A percentile compares a stretch with the other conserved stretches of the same genome.
phyloP scores from a whole-genome alignment of 2,329 filamentous ascomycete genomes.

The Penicillium sp. region DNA sequence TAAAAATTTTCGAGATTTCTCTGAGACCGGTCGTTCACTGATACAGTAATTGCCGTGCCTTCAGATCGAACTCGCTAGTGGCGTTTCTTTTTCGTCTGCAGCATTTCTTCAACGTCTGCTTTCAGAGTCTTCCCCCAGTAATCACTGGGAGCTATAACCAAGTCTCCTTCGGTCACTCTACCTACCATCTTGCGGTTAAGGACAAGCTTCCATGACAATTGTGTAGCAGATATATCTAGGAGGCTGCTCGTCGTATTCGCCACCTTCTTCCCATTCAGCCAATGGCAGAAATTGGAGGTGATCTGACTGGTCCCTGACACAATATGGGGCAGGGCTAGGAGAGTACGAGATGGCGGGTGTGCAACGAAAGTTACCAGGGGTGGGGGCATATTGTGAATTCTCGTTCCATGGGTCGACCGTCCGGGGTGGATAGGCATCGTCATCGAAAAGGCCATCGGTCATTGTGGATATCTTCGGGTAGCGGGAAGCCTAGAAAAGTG shows the following conservation, averaged over 20 bases:
- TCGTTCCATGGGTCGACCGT: conserved; percentile 17
- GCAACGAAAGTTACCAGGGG: conserved; percentile 19
- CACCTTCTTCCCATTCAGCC: conserved; percentile 23
- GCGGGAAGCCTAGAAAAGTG: too few relatives aligned
- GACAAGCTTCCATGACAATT: too few relatives aligned
- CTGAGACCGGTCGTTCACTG: conserved; percentile 5
- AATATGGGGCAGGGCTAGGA: conserved; percentile 21
- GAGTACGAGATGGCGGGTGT: conserved; percentile 17
- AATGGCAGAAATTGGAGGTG: conserved; percentile 8
- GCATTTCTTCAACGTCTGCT: conserved; percentile 23
- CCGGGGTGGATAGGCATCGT: conserved; percentile 17
- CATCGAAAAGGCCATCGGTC: conserved; percentile 9
- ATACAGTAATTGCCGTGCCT: conserved; percentile 22
- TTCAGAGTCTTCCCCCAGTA: conserved; percentile 30
- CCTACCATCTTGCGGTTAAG: conserved; percentile 8
- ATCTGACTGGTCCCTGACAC: conserved; percentile 9
- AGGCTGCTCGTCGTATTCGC: too few relatives aligned
- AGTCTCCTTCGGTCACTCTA: conserved; percentile 30
- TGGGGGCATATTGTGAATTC: conserved; percentile 15
- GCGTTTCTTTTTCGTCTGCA: conserved; percentile 24
- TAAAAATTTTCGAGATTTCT: conserved; percentile 21
- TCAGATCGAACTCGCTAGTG: conserved; percentile 24
- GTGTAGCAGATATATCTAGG: too few relatives aligned
- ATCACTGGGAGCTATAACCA: conserved; percentile 32
- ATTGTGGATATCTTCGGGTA: conserved; percentile 11